Conservation (phyloP, 148 eudicot genomes). For the Nyssa sinensis region DNA sequence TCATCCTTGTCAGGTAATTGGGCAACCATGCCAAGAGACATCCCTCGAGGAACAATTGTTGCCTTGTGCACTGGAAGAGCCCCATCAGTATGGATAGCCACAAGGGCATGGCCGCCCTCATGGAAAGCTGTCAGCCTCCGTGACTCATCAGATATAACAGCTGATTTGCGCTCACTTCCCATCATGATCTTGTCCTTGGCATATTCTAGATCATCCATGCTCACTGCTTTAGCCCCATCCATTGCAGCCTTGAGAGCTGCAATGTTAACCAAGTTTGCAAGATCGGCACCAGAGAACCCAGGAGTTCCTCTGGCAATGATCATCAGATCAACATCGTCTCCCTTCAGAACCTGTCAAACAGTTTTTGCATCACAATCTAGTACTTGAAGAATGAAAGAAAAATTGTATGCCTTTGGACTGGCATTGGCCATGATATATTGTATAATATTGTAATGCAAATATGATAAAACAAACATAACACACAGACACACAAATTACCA, state of each 20-base stretch:
- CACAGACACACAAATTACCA: too few relatives aligned
- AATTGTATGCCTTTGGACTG: too few relatives aligned
- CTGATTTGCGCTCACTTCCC: constrained; percentile 89
- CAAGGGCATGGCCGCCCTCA: constrained; percentile 85
- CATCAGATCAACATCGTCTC: constrained; percentile 73
- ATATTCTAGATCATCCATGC: constrained; percentile 63
- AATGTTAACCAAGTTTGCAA: constrained; percentile 69
- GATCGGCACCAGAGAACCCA: constrained; percentile 86
- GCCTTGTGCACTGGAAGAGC: constrained; percentile 87
- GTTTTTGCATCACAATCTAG: neutral
- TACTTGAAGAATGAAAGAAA: neutral
- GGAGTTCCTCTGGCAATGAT: constrained; percentile 85
- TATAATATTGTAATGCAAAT: too few relatives aligned
- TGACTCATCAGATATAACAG: constrained; percentile 73
- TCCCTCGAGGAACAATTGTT: constrained; percentile 72
- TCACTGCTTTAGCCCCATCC: constrained; percentile 80
- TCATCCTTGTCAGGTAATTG: constrained; percentile 76
- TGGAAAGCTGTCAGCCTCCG: constrained; percentile 74
- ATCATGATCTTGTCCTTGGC: constrained; percentile 81
- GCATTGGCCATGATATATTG: too few relatives aligned
- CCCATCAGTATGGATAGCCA: constrained; percentile 76
- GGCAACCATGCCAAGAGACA: constrained; percentile 75
- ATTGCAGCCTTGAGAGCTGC: constrained; percentile 86
- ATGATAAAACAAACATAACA: too few relatives aligned
- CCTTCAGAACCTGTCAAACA: constrained; percentile 59